Evolutionary conservation across 495 filamentous ascomycete species (phyloP).

Genomic region (Hypoxylon crocopeplum): DNA sequence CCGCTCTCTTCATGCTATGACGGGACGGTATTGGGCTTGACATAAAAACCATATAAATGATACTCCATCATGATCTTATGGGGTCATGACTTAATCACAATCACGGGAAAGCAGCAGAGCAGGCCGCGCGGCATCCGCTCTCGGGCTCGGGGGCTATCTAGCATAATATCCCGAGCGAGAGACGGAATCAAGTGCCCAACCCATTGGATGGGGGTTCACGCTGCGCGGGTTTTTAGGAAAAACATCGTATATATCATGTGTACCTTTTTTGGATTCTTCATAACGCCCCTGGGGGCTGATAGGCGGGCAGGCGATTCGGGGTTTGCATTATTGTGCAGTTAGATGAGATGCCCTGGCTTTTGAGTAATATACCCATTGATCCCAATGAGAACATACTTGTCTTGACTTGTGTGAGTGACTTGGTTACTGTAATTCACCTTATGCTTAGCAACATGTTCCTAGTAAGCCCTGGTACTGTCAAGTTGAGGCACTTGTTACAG

Average conservation of each 20-base stretch:
- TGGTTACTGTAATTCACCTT: too few relatives aligned
- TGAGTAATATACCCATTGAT: slow-evolving; percentile 43
- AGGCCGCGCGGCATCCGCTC: slow-evolving; percentile 8
- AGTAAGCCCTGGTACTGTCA: too few relatives aligned
- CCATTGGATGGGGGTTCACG: slow-evolving; percentile 26
- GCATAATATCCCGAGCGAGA: slow-evolving; percentile 14
- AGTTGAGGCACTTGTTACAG: too few relatives aligned
- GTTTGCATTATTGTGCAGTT: slow-evolving; percentile 34
- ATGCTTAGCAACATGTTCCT: too few relatives aligned
- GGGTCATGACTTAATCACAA: slow-evolving; percentile 18
- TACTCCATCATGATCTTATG: neutral
- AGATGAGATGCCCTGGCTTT: slow-evolving; percentile 36
- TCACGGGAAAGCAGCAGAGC: slow-evolving; percentile 1
- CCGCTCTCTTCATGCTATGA: slow-evolving; percentile 48
- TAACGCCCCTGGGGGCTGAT: slow-evolving; percentile 21
- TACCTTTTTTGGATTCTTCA: slow-evolving; percentile 31
- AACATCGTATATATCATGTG: slow-evolving; percentile 6
- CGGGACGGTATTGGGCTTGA: neutral
- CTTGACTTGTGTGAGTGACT: neutral
- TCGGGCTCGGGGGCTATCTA: neutral
- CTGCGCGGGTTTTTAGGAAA: slow-evolving; percentile 20
- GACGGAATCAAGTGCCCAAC: neutral
- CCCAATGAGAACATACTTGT: slow-evolving; percentile 21
- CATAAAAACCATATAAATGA: neutral
- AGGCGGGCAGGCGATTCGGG: slow-evolving; percentile 14